These are phyloP conservation scores for Crithidia bombi DNA, from an alignment of 208 protist species.

Conservation along the genomic window DNA sequence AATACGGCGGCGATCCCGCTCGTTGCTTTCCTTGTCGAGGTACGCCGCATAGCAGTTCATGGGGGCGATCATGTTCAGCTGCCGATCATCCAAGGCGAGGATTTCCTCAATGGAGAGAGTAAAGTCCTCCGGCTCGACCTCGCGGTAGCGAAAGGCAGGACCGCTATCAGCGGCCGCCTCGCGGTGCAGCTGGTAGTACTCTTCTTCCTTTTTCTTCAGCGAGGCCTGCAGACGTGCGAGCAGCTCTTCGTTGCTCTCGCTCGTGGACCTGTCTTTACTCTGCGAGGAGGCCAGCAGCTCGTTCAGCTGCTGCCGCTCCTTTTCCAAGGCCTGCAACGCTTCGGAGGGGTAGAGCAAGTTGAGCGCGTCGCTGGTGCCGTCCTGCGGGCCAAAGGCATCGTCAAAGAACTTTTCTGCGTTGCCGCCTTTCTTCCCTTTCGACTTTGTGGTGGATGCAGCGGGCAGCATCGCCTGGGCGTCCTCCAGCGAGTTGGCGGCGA, in stretches of 20 bases:
- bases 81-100: conserved; percentile 85
- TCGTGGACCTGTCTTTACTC: conserved; percentile 1
- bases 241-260: conserved; percentile 32
- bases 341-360: conserved; percentile 71
- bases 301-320: conserved; percentile 50
- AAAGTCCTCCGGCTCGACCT: conserved; percentile 85
- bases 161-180: conserved; percentile 35
- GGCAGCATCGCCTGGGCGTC: conserved; percentile 49
- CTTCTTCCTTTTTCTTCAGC: conserved; percentile 78
- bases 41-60: conserved; percentile 93
- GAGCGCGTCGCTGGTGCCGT: conserved; percentile 37
- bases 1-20: conserved; percentile 64
- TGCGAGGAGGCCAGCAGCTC: conserved; percentile 38
- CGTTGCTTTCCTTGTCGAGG: conserved; percentile 66
- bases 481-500: conserved; percentile 57
- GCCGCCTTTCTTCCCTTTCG: conserved; percentile 12
- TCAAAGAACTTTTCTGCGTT: conserved; percentile 28
- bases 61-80: conserved; percentile 93
- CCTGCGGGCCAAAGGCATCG: conserved; percentile 23
- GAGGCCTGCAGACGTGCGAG: conserved; percentile 57
- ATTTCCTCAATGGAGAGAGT: conserved; percentile 88
- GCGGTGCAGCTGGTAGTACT: conserved; percentile 87
- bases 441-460: neutral
- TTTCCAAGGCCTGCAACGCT: conserved; percentile 46
- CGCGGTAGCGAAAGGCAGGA: conserved; percentile 79